Base-by-base conservation (phyloP, 2,329 filamentous ascomycete species). In the Ascochyta fabae region DNA sequence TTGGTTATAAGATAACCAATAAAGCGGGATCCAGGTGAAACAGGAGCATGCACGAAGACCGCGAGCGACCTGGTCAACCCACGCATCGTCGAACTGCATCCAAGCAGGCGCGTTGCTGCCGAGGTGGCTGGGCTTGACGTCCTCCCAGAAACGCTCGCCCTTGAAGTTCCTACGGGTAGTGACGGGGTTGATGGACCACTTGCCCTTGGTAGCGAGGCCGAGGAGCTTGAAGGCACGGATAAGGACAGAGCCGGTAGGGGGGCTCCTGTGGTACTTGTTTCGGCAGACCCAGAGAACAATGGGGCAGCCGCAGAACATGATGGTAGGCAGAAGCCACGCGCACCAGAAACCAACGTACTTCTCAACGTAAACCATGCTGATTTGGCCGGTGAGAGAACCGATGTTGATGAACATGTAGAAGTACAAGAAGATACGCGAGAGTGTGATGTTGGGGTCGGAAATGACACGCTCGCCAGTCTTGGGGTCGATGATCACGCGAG, bases 71-170 rank as follows among this genome's bases (percentile, higher is more conserved):
- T 76, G 72, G 59, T 92, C 89, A 31, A 94, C 90, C 89, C 90
- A 94, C 48, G 85, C 85, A 64, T 94, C 91, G 59, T 94, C 90
- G 64, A 92, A 92, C 0, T 87, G 89, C 88, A 93, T 92, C 89
- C 89, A 93, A 0, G 51, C 36, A 0, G 89, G 89, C 50, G 86
- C 86, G 60, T 80, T 71, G 1, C 73, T 74, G 34, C 81, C 77
- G 9, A 91, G 80, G 33, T 80, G 78, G 70, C 86, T 89, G 3
- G 89, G 89, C 77, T 90, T 90, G 56, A 86, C 85, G 4, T 79
- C 70, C 24, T 91, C 85, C 86, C 88, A 92, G 76, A 90, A 83
- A 15, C 79, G 78, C 6, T 79, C 79, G 48, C 80, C 78, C 57
- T 84, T 81, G 65, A 88, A 79, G 65, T 86, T 84, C 65, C 77